phyloP scores from a whole-genome alignment of 1,284 basidiomycete genomes.

The Tausonia pullulans region DNA sequence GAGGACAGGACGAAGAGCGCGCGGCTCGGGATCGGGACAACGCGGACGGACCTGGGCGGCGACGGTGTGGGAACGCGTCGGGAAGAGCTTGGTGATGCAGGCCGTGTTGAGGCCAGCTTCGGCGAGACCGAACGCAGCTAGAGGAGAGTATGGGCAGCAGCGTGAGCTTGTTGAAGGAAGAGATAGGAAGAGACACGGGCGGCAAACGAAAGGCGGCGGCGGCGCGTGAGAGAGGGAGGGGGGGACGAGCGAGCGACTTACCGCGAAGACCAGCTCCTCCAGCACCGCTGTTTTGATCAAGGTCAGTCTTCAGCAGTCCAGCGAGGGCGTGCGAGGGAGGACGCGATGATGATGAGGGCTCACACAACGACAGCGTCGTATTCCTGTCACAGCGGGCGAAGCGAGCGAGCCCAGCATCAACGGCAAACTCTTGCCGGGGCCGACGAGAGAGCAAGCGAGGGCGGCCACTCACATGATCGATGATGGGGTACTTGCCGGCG shows the following conservation, averaged over 20 bases:
- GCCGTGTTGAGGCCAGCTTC: conserved; percentile 97
- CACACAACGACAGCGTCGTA: conserved; percentile 95
- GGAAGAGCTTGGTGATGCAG: conserved; percentile 98
- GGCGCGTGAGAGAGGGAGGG: background rate
- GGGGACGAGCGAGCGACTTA: background rate
- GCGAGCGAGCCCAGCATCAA: background rate
- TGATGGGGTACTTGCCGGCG: conserved; percentile 76
- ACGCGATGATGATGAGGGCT: conserved; percentile 33
- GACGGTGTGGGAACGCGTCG: conserved; percentile 97
- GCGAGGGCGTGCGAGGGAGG: background rate
- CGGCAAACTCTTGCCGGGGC: no score
- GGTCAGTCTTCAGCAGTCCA: conserved; percentile 12
- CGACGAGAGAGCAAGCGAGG: background rate
- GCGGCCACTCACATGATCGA: conserved; percentile 61
- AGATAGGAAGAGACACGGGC: background rate
- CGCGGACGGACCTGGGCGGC: conserved; percentile 67
- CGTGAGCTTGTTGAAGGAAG: background rate
- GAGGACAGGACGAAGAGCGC: background rate
- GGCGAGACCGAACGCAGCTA: conserved; percentile 93
- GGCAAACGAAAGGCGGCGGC: background rate
- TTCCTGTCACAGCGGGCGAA: conserved; percentile 35
- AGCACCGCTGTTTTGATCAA: conserved; percentile 56
- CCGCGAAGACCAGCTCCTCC: conserved; percentile 89
- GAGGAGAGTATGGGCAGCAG: background rate
- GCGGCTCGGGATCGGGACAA: background rate